Base-by-base conservation (phyloP, 2,329 filamentous ascomycete genomes). In the Pseudogymnoascus sp. region DNA sequence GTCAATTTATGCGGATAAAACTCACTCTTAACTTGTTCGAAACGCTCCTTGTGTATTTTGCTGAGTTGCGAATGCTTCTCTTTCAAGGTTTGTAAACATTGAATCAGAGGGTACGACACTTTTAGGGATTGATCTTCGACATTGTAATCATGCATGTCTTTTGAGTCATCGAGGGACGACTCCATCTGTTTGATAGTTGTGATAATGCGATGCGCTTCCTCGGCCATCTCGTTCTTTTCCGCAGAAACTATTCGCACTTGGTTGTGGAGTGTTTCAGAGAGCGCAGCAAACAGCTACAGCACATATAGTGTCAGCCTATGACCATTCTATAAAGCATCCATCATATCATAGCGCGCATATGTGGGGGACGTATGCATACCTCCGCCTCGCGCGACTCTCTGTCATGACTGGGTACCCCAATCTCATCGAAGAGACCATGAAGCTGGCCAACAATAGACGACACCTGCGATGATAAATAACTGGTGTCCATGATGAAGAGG, bases 361-460 rank as follows among this genome's bases (percentile, higher is more conserved):
- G 59, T 40, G 40, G 33, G 33, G 13, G 15, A 42, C 62, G 44
- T 44, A 38, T 62, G 65, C 65, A 61, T 79, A 96, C 93, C 86
- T 97, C 91, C 74, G 90, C 85, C 75, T 97, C 93, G 71, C 95
- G 84, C 60, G 85, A 83, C 74, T 97, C 92, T 72, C 95, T 89
- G 76, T 97, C 95, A 86, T 96, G 92, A 72, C 80, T 86, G 28
- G 93, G 86, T n/a, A 99, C 90, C 65, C 95, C 95, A 72, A 99
- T 99, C 74, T 99, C 93, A 76, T 99, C 95, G 73, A 97, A 99
- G 64, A 97, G 84, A 68, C 89, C 90, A 77, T 97, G 93, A 66
- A 99, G 84, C 78, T 97, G 92, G 76, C 86, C 86, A 74, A 97
- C 92, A 74, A 96, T 97, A 72, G 85, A 91, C 69, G 91, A 95